Percentiles rank a stretch among this genome's conserved stretches.
Conservation (phyloP, 2,329 filamentous ascomycete genomes). For the Sporothrix variecibatus region DNA sequence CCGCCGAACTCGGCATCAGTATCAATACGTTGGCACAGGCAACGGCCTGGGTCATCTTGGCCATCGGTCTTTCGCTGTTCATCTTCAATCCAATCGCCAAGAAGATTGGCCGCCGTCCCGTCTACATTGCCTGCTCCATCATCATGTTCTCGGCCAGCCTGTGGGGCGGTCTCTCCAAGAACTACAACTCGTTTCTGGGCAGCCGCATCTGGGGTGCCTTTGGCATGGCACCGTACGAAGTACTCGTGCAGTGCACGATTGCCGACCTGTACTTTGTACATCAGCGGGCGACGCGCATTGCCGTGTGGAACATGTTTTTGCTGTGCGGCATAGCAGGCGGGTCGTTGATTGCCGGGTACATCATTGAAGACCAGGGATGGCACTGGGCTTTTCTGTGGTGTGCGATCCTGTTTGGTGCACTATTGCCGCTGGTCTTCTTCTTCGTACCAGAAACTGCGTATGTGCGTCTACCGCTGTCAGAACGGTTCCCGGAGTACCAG, state of each 20-base stretch:
- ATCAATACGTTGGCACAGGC: constrained; percentile 47
- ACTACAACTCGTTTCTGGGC: constrained; percentile 49
- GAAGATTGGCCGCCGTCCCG: constrained; percentile 51
- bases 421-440: constrained; percentile 47
- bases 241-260: constrained; percentile 54
- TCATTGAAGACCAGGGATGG: constrained; percentile 44
- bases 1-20: constrained; percentile 46
- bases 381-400: constrained; percentile 51
- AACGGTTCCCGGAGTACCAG: constrained; percentile 23
- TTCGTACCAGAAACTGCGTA: constrained; percentile 56
- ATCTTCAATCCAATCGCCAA: constrained; percentile 55
- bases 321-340: constrained; percentile 46
- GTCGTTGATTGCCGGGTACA: constrained; percentile 45
- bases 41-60: constrained; percentile 52
- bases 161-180: constrained; percentile 48
- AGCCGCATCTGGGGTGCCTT: constrained; percentile 50
- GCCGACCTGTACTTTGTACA: constrained; percentile 51
- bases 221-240: constrained; percentile 54
- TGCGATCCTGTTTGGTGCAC: constrained; percentile 47
- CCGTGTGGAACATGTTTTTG: constrained; percentile 46
- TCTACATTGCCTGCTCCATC: constrained; percentile 50
- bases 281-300: constrained; percentile 47
- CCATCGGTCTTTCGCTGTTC: constrained; percentile 51
- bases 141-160: constrained; percentile 52
- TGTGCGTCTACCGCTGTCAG: constrained; percentile 20